Evolutionary conservation across 164 flowering plant species (phyloP).

Genomic region (Paratinospora sagittata): DNA sequence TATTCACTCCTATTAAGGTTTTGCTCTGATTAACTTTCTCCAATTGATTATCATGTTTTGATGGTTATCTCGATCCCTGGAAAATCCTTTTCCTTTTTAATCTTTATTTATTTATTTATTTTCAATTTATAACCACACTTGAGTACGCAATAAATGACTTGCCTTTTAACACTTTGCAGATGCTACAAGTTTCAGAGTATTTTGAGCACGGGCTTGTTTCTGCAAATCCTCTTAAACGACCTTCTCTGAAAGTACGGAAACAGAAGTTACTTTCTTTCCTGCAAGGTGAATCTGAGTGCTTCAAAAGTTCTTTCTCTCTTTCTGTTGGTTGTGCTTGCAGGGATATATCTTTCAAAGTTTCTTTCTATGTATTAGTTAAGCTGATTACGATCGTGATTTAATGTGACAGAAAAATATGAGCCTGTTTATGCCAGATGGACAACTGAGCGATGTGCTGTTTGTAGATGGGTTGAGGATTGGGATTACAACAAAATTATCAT

Average conservation of each 20-base stretch:
- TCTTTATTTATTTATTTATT: no score
- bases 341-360: neutral
- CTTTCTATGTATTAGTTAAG: neutral
- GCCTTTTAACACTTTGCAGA: slow-evolving; percentile 41
- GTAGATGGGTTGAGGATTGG: slow-evolving; percentile 99
- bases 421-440: slow-evolving; percentile 94
- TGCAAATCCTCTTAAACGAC: slow-evolving; percentile 45
- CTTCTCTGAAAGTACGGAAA: slow-evolving; percentile 62
- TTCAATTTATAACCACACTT: no score
- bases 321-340: neutral
- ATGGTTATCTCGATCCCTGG: no score
- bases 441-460: slow-evolving; percentile 94
- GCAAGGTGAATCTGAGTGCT: slow-evolving; percentile 41
- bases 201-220: slow-evolving; percentile 46
- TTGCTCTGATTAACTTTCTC: no score
- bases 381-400: slow-evolving; percentile 4
- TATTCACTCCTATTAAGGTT: no score
- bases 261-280: slow-evolving; percentile 68
- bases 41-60: no score
- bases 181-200: slow-evolving; percentile 72
- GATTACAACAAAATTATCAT: slow-evolving; percentile 95
- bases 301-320: neutral
- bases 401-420: slow-evolving; percentile 71
- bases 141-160: no score
- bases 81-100: no score